Conservation (phyloP, 2,329 filamentous ascomycete species). For the Davidsoniella eucalypti region DNA sequence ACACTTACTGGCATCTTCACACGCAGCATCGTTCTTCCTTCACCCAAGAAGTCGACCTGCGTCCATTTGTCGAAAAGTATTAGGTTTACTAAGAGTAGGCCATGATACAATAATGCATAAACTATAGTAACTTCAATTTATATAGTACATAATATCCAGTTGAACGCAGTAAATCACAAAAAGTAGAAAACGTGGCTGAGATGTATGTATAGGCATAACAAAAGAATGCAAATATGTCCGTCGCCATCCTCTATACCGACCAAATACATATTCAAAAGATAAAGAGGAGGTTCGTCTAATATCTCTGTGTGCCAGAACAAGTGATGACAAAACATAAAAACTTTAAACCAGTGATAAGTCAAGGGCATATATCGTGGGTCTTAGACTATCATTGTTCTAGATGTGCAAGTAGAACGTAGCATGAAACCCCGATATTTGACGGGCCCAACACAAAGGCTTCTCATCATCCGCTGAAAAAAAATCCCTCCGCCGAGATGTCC, state of each 20-base stretch:
- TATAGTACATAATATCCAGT: background rate
- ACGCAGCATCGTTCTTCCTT: conserved; percentile 65
- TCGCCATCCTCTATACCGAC: background rate
- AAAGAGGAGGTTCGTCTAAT: no score
- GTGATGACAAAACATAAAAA: no score
- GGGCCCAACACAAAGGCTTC: no score
- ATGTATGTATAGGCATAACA: background rate
- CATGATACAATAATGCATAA: background rate
- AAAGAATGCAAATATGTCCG: background rate
- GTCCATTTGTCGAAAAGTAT: conserved; percentile 75
- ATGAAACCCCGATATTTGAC: no score
- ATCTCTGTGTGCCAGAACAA: no score
- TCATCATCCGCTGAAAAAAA: background rate
- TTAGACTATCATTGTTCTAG: no score
- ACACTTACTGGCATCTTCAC: conserved; percentile 72
- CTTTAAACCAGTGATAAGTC: no score
- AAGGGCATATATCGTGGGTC: no score
- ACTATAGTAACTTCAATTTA: background rate
- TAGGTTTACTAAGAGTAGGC: conserved; percentile 22
- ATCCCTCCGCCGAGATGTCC: no score
- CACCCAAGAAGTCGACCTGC: conserved; percentile 65
- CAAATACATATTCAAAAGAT: background rate
- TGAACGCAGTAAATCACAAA: no score
- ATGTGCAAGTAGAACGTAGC: no score
- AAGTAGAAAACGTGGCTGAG: no score